phyloP scores from a whole-genome alignment of 495 filamentous ascomycete species.

The Tuber umbilicatum region DNA sequence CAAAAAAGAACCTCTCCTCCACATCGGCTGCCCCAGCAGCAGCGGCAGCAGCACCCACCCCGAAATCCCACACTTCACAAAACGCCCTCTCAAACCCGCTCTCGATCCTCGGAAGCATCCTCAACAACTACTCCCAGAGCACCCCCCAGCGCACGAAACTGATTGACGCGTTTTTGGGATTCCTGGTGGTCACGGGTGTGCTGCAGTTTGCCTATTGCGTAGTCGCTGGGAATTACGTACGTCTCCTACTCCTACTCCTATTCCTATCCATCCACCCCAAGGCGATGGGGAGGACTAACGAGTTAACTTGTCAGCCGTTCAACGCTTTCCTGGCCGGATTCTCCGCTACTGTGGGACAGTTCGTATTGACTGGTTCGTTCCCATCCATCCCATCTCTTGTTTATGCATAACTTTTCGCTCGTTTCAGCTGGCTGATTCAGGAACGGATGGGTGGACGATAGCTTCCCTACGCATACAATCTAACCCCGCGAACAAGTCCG shows the following conservation, averaged over 20 bases:
- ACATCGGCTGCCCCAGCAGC: conserved; percentile 11
- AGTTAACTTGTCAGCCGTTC: conserved; percentile 62
- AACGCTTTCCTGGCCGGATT: conserved; percentile 97
- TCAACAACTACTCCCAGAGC: conserved; percentile 65
- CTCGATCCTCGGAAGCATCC: conserved; percentile 48
- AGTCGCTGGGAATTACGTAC: conserved; percentile 86
- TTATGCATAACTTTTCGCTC: background rate
- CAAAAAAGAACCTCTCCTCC: conserved; percentile 31
- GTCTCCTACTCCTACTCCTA: conserved; percentile 37
- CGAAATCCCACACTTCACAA: conserved; percentile 8
- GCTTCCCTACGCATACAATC: conserved; percentile 85
- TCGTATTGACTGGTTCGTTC: conserved; percentile 71
- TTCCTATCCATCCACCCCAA: background rate
- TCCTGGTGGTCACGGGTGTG: conserved; percentile 74
- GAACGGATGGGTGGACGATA: conserved; percentile 31
- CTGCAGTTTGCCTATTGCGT: conserved; percentile 93
- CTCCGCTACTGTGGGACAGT: conserved; percentile 90
- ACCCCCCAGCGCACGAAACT: conserved; percentile 90
- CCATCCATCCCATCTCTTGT: conserved; percentile 26
- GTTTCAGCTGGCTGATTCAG: background rate
- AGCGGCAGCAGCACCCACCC: conserved; percentile 5
- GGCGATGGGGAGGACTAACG: background rate
- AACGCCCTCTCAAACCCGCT: conserved; percentile 33
- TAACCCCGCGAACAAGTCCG: conserved; percentile 63
- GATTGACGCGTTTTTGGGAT: conserved; percentile 85